These are phyloP conservation scores for Tetrahymena elliotti DNA, from an alignment of 73 alveolate species.

Conservation along the genomic window DNA sequence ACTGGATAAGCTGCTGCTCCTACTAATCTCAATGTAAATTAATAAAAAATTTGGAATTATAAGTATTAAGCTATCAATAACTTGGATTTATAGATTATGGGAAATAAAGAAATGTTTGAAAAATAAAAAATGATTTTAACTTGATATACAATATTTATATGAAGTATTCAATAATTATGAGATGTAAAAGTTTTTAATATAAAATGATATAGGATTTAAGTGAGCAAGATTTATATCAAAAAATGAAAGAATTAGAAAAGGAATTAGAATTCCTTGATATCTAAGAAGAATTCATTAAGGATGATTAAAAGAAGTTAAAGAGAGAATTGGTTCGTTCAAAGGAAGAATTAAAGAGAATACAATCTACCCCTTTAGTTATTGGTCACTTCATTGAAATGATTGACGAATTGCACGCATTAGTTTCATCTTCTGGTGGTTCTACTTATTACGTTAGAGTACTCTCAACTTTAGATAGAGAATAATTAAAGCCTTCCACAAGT, in stretches of 20 bases:
- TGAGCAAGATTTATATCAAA: slow-evolving; percentile 86
- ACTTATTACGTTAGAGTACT: slow-evolving; percentile 95
- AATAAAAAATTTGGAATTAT: background rate
- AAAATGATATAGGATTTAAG: background rate
- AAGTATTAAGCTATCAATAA: background rate
- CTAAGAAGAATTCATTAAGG: slow-evolving; percentile 96
- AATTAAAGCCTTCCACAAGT: slow-evolving; percentile 93
- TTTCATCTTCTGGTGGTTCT: slow-evolving; percentile 93
- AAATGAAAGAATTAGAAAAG: slow-evolving; percentile 86
- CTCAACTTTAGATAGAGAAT: slow-evolving; percentile 96
- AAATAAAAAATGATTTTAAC: no score
- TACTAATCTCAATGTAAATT: background rate
- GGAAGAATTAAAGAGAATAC: slow-evolving; percentile 92
- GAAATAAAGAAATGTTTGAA: no score
- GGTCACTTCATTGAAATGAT: slow-evolving; percentile 97
- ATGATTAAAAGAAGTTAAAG: slow-evolving; percentile 94
- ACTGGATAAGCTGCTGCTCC: background rate
- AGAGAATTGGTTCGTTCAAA: slow-evolving; percentile 93
- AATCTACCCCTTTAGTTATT: slow-evolving; percentile 76
- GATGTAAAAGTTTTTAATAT: background rate
- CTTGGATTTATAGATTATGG: background rate
- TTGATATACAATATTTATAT: no score
- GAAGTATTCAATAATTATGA: background rate
- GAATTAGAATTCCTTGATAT: slow-evolving; percentile 93
- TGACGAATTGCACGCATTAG: slow-evolving; percentile 95